phyloP scores from a whole-genome alignment of 2,329 filamentous ascomycete species.

The Calycina herbarum region DNA sequence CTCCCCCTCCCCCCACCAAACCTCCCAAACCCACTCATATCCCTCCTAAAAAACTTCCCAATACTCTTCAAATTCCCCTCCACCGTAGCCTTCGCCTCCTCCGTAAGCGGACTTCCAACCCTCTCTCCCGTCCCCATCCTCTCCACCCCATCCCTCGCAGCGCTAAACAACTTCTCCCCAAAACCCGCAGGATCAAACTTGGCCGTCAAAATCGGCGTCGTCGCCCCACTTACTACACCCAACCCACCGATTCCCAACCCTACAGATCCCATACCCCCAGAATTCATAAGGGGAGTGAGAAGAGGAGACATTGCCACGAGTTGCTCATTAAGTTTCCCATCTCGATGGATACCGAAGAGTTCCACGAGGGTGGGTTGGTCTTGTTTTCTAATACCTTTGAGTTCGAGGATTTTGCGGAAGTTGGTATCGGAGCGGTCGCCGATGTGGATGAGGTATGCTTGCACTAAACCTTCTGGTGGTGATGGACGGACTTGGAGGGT shows the following conservation, averaged over 20 bases:
- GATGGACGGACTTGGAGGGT: conserved; percentile 91
- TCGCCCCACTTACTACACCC: conserved; percentile 42
- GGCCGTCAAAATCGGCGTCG: conserved; percentile 44
- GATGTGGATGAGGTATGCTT: conserved; percentile 97
- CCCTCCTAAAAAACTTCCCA: conserved; percentile 91
- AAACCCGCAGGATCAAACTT: conserved; percentile 81
- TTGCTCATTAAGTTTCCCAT: conserved; percentile 67
- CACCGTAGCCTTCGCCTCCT: conserved; percentile 65
- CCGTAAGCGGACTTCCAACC: conserved; percentile 37
- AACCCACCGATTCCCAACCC: conserved; percentile 47
- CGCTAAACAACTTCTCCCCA: conserved; percentile 85
- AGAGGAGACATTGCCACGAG: conserved; percentile 70
- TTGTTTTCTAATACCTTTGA: conserved; percentile 85
- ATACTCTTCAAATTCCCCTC: conserved; percentile 96
- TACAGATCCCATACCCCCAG: conserved; percentile 45
- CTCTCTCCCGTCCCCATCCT: conserved; percentile 56
- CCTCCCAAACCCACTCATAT: conserved; percentile 73
- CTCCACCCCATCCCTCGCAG: conserved; percentile 80
- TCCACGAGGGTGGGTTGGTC: conserved; percentile 84
- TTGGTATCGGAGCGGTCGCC: conserved; percentile 90
- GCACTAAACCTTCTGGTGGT: conserved; percentile 89
- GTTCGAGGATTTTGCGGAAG: conserved; percentile 92
- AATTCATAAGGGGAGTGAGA: conserved; percentile 63
- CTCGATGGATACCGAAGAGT: conserved; percentile 77
- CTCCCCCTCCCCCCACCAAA: conserved; percentile 33